Evolutionary conservation across 805 yeast species (phyloP), one percentile per base, ranked within the genome.

Genomic region (Candida odintsovae): DNA sequence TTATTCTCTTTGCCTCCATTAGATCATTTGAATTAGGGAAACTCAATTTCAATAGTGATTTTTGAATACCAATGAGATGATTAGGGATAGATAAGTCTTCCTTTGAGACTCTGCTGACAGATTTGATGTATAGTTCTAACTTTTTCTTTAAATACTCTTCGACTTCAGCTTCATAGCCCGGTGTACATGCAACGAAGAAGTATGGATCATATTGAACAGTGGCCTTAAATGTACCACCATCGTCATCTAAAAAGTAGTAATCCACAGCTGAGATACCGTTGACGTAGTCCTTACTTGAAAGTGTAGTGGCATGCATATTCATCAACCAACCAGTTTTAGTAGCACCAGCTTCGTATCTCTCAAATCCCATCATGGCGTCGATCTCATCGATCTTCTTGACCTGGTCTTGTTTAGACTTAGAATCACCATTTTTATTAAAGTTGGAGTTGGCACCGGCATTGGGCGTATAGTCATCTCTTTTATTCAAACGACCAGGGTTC

Each of bases 171-270:
- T 67, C 73, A 48, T 62, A 64, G 6, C 80, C 79, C 1, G 76
- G 76, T n/a, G 76, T 70, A 52, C 88, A 79, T 3, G 80, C 73
- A 11, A 94, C 67, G 43, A 84, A 77, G 59, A 94, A 86, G 63
- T 94, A 94, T 0, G 99, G 99, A 55, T 88, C 90, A 61, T 78
- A 87, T 48, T 77, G 84, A 13, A 87, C 66, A 1, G 96, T 84
- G 4, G 90, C 83, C 62, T 92, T 94, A 71, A 95, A 94, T 39
- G 86, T 80, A 7, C 97, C 99, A 41, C 99, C 99, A 63, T 90
- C 97, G 58, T 88, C 96, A 63, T 90, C 98, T 8, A 94, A 67
- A 56, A 95, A 94, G 62, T 95, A 95, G 64, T 85, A 90, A 57
- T 94, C 97, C 3, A 92, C 97, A 3, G 92, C 99, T 0, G 97